A percentile compares a stretch with the other conserved stretches of the same genome.
phyloP scores from a whole-genome alignment of 192 early-diverging fungal species.

The Allomyces macrogynus region DNA sequence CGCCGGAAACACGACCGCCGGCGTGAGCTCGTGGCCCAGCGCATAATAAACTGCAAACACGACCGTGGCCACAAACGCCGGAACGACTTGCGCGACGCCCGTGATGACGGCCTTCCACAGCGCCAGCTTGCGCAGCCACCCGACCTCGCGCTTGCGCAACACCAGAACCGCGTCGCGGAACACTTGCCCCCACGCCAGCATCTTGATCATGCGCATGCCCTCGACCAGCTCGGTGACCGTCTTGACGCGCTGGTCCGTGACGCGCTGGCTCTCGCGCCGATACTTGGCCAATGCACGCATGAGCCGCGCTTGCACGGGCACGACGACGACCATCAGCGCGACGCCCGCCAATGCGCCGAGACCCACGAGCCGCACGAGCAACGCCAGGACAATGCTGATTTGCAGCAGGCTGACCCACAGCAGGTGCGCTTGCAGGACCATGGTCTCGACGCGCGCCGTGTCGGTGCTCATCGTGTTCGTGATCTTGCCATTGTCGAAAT shows the following conservation, averaged over 20 bases:
- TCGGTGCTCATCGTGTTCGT: background rate
- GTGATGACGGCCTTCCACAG: too few species aligned
- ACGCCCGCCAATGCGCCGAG: background rate
- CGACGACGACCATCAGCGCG: background rate
- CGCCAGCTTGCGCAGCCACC: background rate
- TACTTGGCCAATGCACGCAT: background rate
- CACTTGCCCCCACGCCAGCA: background rate
- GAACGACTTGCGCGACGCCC: too few species aligned
- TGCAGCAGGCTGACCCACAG: background rate
- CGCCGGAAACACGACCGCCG: slow-evolving; percentile 23
- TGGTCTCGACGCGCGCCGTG: slow-evolving; percentile 5
- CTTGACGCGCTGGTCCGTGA: background rate
- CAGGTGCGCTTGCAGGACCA: background rate
- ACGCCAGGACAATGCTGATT: background rate
- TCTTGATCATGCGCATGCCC: background rate
- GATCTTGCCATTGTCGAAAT: slow-evolving; percentile 20
- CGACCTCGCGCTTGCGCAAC: background rate
- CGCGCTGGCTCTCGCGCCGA: background rate
- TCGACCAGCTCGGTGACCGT: background rate
- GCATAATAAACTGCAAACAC: too few species aligned
- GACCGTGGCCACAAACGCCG: too few species aligned
- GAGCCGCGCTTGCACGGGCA: background rate
- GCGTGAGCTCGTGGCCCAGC: slow-evolving; percentile 8
- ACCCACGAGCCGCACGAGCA: background rate
- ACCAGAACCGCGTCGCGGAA: background rate